Base-by-base conservation (phyloP, 2,329 filamentous ascomycete genomes). In the Neophaeococcomyces aloes region DNA sequence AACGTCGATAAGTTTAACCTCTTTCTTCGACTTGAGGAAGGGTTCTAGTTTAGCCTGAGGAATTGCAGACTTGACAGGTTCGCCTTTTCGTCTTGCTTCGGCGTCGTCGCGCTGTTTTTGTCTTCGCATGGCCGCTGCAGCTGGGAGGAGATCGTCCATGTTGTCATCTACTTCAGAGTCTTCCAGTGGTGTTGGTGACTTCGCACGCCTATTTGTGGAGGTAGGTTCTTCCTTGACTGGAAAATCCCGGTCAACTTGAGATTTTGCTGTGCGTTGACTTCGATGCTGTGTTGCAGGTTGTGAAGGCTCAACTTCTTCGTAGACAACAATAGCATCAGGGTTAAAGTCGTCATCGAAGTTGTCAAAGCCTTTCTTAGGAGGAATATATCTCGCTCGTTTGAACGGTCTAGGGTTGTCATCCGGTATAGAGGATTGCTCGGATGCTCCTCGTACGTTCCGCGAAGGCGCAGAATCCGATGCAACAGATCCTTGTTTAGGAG, bases 121-220 rank as follows among this genome's bases (percentile, higher is more conserved):
- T n/a, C 80, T 78, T 60, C 94, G 96, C 58, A 87, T 76, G 4
- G 79, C 79, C 21, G 82, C 78, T 3, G 84, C 79, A 1, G 81
- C 85, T 0, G 87, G 84, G 1, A 88, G 78, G 44, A 94, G 74
- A 11, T 86, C 79, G 60, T 89, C 76, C 7, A 83, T 63, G 34
- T 82, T 75, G 42, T 76, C 65, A 29, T 64, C 61, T 27, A 63
- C 57, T 10, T 62, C 48, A 13, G 57, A 58, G 10, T 60, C 55
- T 19, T 60, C 53, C 2, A 56, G 40, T 18, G 53, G 51, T 25
- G 51, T 48, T 3, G 55, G 49, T 17, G 56, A 55, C 42, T 60
- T 63, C 25, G 47, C 55, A 34, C 56, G 51, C 30, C 60, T 57
- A 15, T 53, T 49, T 7, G 56, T 46, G 30, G 55, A 35, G 14